A percentile compares a stretch with the other conserved stretches of the same genome.
phyloP scores from a whole-genome alignment of 2,329 filamentous ascomycete species.

The Nigrograna mackinnonii region DNA sequence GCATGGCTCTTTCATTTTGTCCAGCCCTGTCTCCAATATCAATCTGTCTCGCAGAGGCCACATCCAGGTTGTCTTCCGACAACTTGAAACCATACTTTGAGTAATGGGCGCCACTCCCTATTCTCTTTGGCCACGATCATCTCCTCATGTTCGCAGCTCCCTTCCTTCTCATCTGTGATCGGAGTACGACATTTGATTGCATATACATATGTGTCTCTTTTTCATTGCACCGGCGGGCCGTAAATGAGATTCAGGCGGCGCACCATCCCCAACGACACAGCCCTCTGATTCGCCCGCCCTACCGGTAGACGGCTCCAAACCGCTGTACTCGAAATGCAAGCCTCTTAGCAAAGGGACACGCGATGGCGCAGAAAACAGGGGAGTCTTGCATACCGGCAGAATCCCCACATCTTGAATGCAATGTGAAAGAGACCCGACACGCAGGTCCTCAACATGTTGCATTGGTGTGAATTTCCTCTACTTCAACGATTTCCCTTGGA shows the following conservation, averaged over 20 bases:
- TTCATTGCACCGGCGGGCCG: slow-evolving; percentile 24
- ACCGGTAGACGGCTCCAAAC: slow-evolving; percentile 20
- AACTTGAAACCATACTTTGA: too few species aligned
- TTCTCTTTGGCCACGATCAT: too few species aligned
- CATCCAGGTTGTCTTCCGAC: too few species aligned
- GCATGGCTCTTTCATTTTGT: too few species aligned
- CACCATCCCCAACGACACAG: slow-evolving; percentile 7
- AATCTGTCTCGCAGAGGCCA: too few species aligned
- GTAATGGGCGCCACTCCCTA: too few species aligned
- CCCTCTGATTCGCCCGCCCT: slow-evolving; percentile 21
- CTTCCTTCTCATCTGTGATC: slow-evolving; percentile 2
- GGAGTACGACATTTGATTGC: slow-evolving; percentile 5
- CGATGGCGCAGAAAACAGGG: slow-evolving; percentile 15
- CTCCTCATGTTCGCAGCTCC: too few species aligned
- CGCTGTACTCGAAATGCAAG: slow-evolving; percentile 18
- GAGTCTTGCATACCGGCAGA: slow-evolving; percentile 26
- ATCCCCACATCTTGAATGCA: slow-evolving; percentile 11
- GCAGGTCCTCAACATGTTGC: slow-evolving; percentile 20
- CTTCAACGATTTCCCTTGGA: background rate
- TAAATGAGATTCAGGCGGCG: slow-evolving; percentile 20
- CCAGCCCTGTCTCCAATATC: too few species aligned
- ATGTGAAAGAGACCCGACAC: slow-evolving; percentile 16
- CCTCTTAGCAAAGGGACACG: slow-evolving; percentile 18
- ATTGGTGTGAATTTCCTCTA: slow-evolving; percentile 18
- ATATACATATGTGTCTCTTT: slow-evolving; percentile 12